These are phyloP conservation scores for Citeromyces siamensis DNA, from an alignment of 1,139 yeast species.

Conservation along the genomic window DNA sequence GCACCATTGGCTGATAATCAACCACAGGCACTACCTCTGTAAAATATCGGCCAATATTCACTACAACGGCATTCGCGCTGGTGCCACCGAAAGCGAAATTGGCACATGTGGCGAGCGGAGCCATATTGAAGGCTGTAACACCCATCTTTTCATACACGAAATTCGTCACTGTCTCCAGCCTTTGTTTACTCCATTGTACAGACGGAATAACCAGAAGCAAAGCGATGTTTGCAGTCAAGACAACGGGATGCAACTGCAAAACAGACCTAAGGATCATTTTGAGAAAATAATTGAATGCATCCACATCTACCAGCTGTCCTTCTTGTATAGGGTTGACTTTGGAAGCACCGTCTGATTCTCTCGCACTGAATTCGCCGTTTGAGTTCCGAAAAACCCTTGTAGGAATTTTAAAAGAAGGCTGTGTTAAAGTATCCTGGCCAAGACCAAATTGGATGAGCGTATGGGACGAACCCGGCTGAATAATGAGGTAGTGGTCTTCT, in stretches of 20 bases:
- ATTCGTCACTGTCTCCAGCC: slow-evolving; percentile 59
- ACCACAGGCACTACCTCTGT: slow-evolving; percentile 72
- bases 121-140: slow-evolving; percentile 58
- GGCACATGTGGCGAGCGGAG: slow-evolving; percentile 61
- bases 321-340: slow-evolving; percentile 50
- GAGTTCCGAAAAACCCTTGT: slow-evolving; percentile 56
- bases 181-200: slow-evolving; percentile 54
- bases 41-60: slow-evolving; percentile 69
- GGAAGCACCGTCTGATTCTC: slow-evolving; percentile 23
- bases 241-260: slow-evolving; percentile 33
- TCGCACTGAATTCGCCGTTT: slow-evolving; percentile 25
- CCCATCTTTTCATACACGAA: slow-evolving; percentile 66
- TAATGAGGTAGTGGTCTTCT: slow-evolving; percentile 35
- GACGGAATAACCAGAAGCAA: slow-evolving; percentile 47
- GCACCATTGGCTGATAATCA: slow-evolving; percentile 36
- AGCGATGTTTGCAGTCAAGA: slow-evolving; percentile 36
- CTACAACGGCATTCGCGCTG: slow-evolving; percentile 40
- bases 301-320: slow-evolving; percentile 53
- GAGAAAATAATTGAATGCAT: slow-evolving; percentile 61
- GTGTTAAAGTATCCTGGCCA: slow-evolving; percentile 54
- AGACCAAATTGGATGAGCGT: slow-evolving; percentile 77
- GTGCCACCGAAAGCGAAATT: slow-evolving; percentile 61
- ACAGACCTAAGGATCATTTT: slow-evolving; percentile 48
- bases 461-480: slow-evolving; percentile 70
- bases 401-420: slow-evolving; percentile 68